Base-by-base conservation (phyloP, 495 filamentous ascomycete genomes). In the Cryomyces antarcticus region DNA sequence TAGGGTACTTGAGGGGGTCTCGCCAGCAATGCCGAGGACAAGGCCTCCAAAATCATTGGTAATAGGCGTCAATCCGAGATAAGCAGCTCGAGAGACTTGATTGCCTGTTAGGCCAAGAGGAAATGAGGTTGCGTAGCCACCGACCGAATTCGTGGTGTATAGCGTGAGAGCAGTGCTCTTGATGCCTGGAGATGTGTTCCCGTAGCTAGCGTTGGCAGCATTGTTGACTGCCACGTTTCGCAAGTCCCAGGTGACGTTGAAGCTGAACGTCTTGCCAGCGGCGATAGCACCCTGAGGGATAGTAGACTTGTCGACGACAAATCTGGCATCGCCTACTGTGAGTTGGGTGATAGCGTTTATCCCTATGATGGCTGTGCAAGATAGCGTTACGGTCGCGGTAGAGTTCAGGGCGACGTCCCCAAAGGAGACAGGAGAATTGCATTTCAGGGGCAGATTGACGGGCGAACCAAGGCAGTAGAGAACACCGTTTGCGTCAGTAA, bases 241-340 rank as follows among this genome's bases (percentile, higher is more conserved):
- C 12, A 66, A 46, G 40, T 65, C 52, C 53, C 60, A 60, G 13
- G 52, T 59, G n/a, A 61, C 57, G 6, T 59, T 51, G 37, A 63
- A 59, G 12, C 45, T 53, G 47, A 66, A 65, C 5, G 48, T 47
- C 28, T 43, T 42, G 6, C 62, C 62, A 33, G 43, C 44, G 7
- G 38, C 49, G 3, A 65, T 31, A 13, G 52, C 7, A 7, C 57
- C 57, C 13, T 46, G 42, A 28, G 62, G 60, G 7, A 64, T 37
- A 38, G 55, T 54, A 13, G 55, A 48, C 31, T 57, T 56, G 27
- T 47, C 52, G 28, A 50, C 58, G 40, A 44, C 50, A 41, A 58
- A 63, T 6, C 45, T 43, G 7, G 31, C 24, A 41, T 61, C 53
- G 3, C 45, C 49, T 6, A 53, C 43, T 7, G 49, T 54, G 10